Evolutionary conservation across 2,329 filamentous ascomycete species (phyloP).

Genomic region (Fusarium sp.): DNA sequence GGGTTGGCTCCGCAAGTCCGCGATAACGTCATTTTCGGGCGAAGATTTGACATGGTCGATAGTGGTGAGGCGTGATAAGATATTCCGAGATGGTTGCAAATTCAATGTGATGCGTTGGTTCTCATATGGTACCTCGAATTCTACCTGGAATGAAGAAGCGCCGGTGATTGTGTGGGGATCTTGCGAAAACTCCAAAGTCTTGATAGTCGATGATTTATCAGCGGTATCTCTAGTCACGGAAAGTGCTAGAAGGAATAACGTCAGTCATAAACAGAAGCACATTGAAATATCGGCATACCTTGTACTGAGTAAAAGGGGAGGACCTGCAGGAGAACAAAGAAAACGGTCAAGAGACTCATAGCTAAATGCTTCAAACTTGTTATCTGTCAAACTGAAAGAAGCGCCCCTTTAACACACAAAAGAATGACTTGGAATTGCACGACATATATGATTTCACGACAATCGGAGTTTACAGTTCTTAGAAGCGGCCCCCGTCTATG

Average conservation of each 20-base stretch:
- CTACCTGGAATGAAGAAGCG: conserved; percentile 28
- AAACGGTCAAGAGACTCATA: conserved; percentile 21
- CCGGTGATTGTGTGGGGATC: conserved; percentile 10
- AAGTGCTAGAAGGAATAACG: conserved; percentile 2
- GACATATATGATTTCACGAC: conserved; percentile 10
- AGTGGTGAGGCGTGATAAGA: conserved; percentile 26
- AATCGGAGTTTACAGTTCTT: conserved; percentile 1
- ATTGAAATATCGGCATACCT: neutral
- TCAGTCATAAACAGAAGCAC: neutral
- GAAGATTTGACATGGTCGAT: conserved; percentile 21
- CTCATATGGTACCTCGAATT: conserved; percentile 22
- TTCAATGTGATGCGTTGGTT: conserved; percentile 17
- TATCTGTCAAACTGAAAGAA: neutral
- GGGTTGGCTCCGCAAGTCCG: neutral
- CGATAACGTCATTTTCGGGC: neutral
- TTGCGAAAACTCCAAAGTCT: conserved; percentile 21
- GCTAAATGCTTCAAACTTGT: neutral
- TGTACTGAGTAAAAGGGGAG: neutral
- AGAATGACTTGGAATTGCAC: neutral
- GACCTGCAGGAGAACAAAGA: conserved; percentile 7
- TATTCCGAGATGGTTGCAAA: conserved; percentile 24
- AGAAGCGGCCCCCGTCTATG: conserved; percentile 22
- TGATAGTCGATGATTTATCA: conserved; percentile 14
- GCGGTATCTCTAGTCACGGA: conserved; percentile 11
- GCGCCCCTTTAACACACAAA: neutral